Evolutionary conservation across 768 basidiomycete genomes (phyloP).

Genomic region (Boletellus ananas): DNA sequence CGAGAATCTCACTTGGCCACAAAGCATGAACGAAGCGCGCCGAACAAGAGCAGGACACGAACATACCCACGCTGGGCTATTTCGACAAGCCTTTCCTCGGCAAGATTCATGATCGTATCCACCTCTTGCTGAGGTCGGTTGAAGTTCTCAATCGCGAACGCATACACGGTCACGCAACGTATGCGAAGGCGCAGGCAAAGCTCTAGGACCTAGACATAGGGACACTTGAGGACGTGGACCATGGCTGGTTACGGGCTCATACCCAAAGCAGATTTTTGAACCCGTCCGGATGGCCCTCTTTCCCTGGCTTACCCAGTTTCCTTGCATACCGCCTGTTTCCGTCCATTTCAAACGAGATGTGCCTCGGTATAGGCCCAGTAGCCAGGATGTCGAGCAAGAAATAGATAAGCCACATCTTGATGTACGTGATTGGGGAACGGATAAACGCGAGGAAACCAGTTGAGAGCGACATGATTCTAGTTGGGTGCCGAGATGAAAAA

Average conservation of each 20-base stretch:
- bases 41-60: not conserved
- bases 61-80: slow-evolving; percentile 78
- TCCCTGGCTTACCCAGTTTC: slow-evolving; percentile 55
- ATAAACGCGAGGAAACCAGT: slow-evolving; percentile 8
- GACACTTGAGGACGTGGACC: not conserved
- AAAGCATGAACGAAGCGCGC: not conserved
- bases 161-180: slow-evolving; percentile 87
- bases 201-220: slow-evolving; percentile 65
- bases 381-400: slow-evolving; percentile 64
- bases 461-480: not conserved
- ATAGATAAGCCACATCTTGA: slow-evolving; percentile 29
- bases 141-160: slow-evolving; percentile 98
- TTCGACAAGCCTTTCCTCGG: slow-evolving; percentile 73
- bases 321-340: slow-evolving; percentile 92
- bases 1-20: slow-evolving; percentile 67
- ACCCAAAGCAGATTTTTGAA: slow-evolving; percentile 79
- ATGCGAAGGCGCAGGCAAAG: slow-evolving; percentile 79
- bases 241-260: slow-evolving; percentile 25
- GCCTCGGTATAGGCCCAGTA: slow-evolving; percentile 80
- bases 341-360: slow-evolving; percentile 97
- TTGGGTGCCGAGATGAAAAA: no score
- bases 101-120: slow-evolving; percentile 80
- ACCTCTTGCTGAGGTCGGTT: slow-evolving; percentile 84
- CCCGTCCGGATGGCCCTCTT: slow-evolving; percentile 81
- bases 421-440: slow-evolving; percentile 8